These are phyloP conservation scores for Cordyceps javanica DNA, from an alignment of 2,329 filamentous ascomycete genomes.

Conservation along the genomic window DNA sequence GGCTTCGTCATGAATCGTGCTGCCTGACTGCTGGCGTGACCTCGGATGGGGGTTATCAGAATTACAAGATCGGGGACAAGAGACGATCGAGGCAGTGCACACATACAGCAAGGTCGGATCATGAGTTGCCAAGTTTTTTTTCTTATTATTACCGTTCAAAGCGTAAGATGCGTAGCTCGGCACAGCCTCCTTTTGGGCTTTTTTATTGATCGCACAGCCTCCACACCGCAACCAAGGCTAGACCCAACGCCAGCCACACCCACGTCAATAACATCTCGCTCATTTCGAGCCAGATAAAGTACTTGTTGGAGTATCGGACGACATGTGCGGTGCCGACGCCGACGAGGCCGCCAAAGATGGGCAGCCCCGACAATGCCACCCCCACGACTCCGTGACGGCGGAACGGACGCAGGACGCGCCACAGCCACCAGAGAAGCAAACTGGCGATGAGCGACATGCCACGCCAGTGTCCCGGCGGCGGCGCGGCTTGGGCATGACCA, in stretches of 20 bases:
- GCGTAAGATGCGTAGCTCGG: not conserved
- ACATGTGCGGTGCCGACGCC: constrained; percentile 20
- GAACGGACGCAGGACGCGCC: constrained; percentile 2
- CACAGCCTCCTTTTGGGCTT: not conserved
- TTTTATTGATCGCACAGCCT: not conserved
- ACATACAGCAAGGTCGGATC: not conserved
- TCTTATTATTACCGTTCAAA: not conserved
- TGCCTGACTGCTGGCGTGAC: not conserved
- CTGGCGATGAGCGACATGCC: not conserved
- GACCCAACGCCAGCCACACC: constrained; percentile 22
- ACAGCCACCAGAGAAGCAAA: constrained; percentile 9
- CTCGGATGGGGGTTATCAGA: not conserved
- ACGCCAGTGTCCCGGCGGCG: not conserved
- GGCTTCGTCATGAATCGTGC: not conserved
- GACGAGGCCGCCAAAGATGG: constrained; percentile 10
- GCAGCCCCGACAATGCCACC: constrained; percentile 16
- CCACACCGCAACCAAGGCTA: constrained; percentile 15
- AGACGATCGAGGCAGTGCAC: not conserved
- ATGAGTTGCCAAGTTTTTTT: not conserved
- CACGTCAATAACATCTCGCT: constrained; percentile 26
- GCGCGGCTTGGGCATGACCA: not conserved
- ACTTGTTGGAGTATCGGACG: constrained; percentile 28
- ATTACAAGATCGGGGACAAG: not conserved
- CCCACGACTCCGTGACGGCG: constrained; percentile 1
- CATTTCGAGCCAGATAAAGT: constrained; percentile 33